These are phyloP conservation scores for Cymodocea nodosa DNA, from an alignment of 116 monocot species.

Conservation along the genomic window DNA sequence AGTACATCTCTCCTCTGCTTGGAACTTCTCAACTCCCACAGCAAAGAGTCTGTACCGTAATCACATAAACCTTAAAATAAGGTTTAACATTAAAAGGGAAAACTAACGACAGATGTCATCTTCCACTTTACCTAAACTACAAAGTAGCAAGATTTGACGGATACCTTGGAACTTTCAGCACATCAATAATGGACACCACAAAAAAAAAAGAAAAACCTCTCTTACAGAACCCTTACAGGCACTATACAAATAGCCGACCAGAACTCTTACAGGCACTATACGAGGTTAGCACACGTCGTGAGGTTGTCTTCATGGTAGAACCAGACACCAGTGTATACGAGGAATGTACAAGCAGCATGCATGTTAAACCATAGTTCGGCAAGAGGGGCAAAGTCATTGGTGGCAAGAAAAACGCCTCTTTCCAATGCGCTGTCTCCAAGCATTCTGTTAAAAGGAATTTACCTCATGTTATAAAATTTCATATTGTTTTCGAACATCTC, in stretches of 20 bases:
- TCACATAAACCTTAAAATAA: too few relatives aligned
- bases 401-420: constrained; percentile 1
- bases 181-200: constrained; percentile 1
- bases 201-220: too few relatives aligned
- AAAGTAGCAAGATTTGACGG: too few relatives aligned
- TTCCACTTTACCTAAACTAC: too few relatives aligned
- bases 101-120: too few relatives aligned
- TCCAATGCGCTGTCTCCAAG: constrained; percentile 14
- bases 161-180: background rate
- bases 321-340: background rate
- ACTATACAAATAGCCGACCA: background rate
- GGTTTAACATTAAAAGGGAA: too few relatives aligned
- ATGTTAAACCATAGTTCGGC: background rate
- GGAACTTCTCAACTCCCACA: too few relatives aligned
- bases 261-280: background rate
- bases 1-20: too few relatives aligned
- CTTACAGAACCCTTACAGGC: background rate
- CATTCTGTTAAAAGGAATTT: constrained; percentile 8
- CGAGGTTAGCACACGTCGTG: background rate
- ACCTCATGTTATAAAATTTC: background rate
- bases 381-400: background rate
- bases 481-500: background rate
- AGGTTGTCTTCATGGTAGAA: background rate
- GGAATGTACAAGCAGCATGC: background rate
- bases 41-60: too few relatives aligned